Base-by-base conservation (phyloP, 331 rosid genomes). In the Malus hybrid region DNA sequence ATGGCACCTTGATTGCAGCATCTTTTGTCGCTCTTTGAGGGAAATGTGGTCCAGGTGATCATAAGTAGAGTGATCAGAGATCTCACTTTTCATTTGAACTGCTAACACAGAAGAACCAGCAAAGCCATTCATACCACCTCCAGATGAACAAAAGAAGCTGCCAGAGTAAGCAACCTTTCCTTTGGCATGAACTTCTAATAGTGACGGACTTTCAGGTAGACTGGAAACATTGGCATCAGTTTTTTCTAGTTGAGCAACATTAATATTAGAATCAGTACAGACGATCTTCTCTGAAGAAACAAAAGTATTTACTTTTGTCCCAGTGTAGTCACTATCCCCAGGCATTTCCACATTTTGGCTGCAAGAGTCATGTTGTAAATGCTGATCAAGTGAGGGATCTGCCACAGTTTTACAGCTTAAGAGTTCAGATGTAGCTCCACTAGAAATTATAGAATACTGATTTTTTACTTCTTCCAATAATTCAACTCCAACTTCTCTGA, bases 1-100 rank as follows among this genome's bases (percentile, higher is more conserved):
- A 74, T 15, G 57, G 80, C 80, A 90, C 98, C 96, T 86, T 61
- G 88, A 80, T 50, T 83, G 84, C 33, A 91, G 88, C 85, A 90
- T 86, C 84, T 82, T 88, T 76, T 61, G 84, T 69, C 98, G 85
- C 84, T 91, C 91, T 78, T 81, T 85, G 86, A 93, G 68, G 6
- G 76, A 76, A 74, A 93, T 65, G 75, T 88, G 94, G 77, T 90
- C 97, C 69, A 90, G 75, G 76, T 69, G 88, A 85, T 85, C 96
- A 71, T 32, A 76, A 61, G 59, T 11, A 70, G 18, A 61, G 73
- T 62, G 83, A 74, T 76, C 82, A 29, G 74, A 22, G 73, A 80
- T 76, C 85, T 88, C 93, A 82, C 60, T 74, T 77, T 84, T 67
- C 42, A 78, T 82, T 81, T 64, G 33, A 29, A 42, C 39, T 55